A percentile compares a stretch with the other conserved stretches of the same genome.
Conservation (phyloP, 2,329 filamentous ascomycete species). For the Albifimbria verrucaria region DNA sequence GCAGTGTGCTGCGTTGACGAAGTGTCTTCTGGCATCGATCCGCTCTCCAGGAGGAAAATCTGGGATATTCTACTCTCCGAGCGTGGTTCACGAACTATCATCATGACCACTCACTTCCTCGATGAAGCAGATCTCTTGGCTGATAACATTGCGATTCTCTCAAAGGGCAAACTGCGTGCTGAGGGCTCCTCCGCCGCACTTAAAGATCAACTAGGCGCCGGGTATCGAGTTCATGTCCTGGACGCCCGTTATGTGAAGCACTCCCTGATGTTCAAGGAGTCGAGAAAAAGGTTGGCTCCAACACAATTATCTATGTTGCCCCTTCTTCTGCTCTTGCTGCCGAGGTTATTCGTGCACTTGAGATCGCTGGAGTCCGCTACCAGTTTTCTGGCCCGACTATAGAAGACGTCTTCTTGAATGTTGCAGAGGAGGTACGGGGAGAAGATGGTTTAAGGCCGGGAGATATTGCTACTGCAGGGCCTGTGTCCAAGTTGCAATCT, state of each 20-base stretch:
- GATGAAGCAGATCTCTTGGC: constrained; percentile 71
- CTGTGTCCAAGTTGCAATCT: constrained; percentile 5
- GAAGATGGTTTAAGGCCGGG: constrained; percentile 1
- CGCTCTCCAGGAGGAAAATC: constrained; percentile 53
- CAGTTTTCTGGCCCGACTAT: constrained; percentile 69
- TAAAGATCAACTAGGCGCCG: constrained; percentile 60
- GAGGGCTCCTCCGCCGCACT: constrained; percentile 67
- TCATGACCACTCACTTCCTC: constrained; percentile 74
- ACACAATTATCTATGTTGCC: constrained; percentile 68
- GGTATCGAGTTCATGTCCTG: constrained; percentile 25
- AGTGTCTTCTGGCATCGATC: constrained; percentile 70
- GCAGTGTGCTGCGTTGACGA: constrained; percentile 73
- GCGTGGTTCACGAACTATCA: constrained; percentile 62
- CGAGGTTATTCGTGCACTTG: constrained; percentile 63
- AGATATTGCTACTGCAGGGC: neutral
- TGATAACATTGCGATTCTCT: constrained; percentile 68
- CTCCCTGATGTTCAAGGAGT: constrained; percentile 50
- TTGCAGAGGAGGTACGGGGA: constrained; percentile 45
- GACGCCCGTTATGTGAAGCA: constrained; percentile 31
- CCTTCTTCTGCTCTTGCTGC: constrained; percentile 65
- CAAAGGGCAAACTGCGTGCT: constrained; percentile 63
- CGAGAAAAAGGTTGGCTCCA: constrained; percentile 53
- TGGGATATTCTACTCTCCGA: constrained; percentile 64
- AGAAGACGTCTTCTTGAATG: constrained; percentile 69
- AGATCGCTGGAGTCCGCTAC: constrained; percentile 60